These are phyloP conservation scores for Boletus semigastroideus DNA, from an alignment of 1,284 basidiomycete genomes.

Conservation along the genomic window DNA sequence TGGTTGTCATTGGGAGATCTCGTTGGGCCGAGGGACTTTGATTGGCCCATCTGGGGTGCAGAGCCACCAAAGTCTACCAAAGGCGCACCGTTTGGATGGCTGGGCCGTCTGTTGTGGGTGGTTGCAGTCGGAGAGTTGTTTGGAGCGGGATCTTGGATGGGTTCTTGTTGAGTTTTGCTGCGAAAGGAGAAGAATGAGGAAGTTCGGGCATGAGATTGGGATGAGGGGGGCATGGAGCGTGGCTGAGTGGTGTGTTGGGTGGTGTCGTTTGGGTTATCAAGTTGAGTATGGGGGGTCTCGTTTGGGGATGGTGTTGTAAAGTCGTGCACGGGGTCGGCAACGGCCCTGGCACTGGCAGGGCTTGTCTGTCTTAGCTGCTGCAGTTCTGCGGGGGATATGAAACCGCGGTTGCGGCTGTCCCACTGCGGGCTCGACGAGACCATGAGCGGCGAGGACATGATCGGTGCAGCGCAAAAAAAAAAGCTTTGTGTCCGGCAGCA, in stretches of 20 bases:
- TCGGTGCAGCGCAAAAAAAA: neutral
- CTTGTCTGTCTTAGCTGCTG: constrained; percentile 42
- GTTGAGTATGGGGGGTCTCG: constrained; percentile 16
- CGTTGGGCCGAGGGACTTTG: constrained; percentile 31
- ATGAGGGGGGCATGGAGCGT: constrained; percentile 20
- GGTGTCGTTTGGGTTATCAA: constrained; percentile 25
- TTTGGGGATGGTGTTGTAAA: constrained; percentile 30
- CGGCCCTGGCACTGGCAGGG: constrained; percentile 32
- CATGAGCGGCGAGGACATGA: constrained; percentile 19
- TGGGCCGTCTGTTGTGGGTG: constrained; percentile 13
- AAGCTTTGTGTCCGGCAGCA: too few relatives aligned
- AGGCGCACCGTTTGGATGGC: constrained; percentile 9
- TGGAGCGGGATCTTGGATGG: constrained; percentile 14
- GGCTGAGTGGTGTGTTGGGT: constrained; percentile 20
- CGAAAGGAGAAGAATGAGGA: constrained; percentile 48
- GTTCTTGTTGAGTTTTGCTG: constrained; percentile 26
- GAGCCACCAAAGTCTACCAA: constrained; percentile 20
- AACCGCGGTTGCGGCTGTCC: constrained; percentile 49
- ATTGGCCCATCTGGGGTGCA: constrained; percentile 34
- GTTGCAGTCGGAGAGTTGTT: neutral
- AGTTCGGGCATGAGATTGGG: constrained; percentile 33
- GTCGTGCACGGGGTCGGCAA: constrained; percentile 32
- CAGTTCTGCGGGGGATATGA: constrained; percentile 49
- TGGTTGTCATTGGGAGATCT: constrained; percentile 23
- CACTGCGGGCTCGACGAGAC: constrained; percentile 41